Conservation (phyloP, 441 rosid species). For the Geranium incanum region DNA sequence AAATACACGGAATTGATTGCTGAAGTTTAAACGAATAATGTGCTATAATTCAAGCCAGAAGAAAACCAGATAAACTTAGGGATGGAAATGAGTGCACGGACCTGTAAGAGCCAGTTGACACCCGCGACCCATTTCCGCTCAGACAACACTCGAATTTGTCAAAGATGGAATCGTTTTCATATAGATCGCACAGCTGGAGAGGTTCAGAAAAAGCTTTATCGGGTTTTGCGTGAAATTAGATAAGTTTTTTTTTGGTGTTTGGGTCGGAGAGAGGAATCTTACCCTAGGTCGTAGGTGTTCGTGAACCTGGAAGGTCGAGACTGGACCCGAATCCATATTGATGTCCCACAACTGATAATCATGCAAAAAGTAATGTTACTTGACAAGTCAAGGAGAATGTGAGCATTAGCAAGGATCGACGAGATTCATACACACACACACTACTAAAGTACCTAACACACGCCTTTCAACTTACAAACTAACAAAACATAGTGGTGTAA, state of each 20-base stretch:
- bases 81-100: slow-evolving; percentile 20
- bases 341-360: slow-evolving; percentile 42
- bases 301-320: slow-evolving; percentile 85
- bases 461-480: too few relatives aligned
- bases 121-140: slow-evolving; percentile 80
- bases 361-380: background rate
- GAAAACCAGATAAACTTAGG: slow-evolving; percentile 9
- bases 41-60: background rate
- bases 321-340: slow-evolving; percentile 65
- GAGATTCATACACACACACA: too few relatives aligned
- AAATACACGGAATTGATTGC: slow-evolving; percentile 87
- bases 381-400: background rate
- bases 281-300: slow-evolving; percentile 90
- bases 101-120: slow-evolving; percentile 96
- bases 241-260: slow-evolving; percentile 4
- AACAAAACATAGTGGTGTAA: too few relatives aligned
- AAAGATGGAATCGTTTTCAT: slow-evolving; percentile 34
- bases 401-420: background rate
- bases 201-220: slow-evolving; percentile 16
- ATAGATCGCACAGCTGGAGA: slow-evolving; percentile 78
- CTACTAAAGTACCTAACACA: too few relatives aligned
- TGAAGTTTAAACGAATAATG: slow-evolving; percentile 26
- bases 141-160: slow-evolving; percentile 82
- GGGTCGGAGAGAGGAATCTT: slow-evolving; percentile 5
- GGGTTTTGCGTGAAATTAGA: background rate